Conservation (phyloP, 1,139 yeast species). For the Taphrina deformans region DNA sequence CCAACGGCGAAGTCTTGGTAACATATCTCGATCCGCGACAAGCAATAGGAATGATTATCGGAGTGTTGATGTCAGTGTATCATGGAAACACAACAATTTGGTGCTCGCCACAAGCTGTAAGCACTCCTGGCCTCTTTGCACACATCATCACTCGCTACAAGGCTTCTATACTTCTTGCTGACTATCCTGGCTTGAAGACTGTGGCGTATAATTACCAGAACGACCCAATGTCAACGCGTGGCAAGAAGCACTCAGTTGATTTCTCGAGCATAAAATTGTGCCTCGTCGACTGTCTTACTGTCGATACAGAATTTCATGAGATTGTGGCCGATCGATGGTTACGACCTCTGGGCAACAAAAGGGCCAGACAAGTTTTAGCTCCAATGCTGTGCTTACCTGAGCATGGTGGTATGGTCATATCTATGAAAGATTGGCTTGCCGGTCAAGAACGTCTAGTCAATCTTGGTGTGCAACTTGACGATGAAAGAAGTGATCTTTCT, state of each 20-base stretch:
- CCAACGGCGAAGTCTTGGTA: conserved; percentile 46
- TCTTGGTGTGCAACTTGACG: conserved; percentile 44
- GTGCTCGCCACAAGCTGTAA: conserved; percentile 74
- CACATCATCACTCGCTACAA: conserved; percentile 68
- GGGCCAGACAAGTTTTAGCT: conserved; percentile 74
- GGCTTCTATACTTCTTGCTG: conserved; percentile 76
- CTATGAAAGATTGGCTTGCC: conserved; percentile 88
- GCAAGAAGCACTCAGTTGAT: conserved; percentile 76
- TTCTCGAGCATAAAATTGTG: conserved; percentile 85
- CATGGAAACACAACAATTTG: conserved; percentile 81
- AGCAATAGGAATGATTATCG: conserved; percentile 82
- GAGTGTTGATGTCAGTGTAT: conserved; percentile 75
- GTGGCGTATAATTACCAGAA: conserved; percentile 92
- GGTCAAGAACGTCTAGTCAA: conserved; percentile 58
- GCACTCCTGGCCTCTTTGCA: conserved; percentile 85
- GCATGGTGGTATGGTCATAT: conserved; percentile 93
- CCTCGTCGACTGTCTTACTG: conserved; percentile 82
- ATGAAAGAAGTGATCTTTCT: conserved; percentile 50
- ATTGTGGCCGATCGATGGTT: conserved; percentile 89
- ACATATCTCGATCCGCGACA: conserved; percentile 84
- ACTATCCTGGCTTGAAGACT: conserved; percentile 84
- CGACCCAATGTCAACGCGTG: conserved; percentile 80
- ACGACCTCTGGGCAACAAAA: conserved; percentile 81
- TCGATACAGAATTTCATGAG: conserved; percentile 91
- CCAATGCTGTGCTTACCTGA: conserved; percentile 89